These are phyloP conservation scores for Echites panduratus DNA, from an alignment of 257 asterid genomes.

Conservation along the genomic window DNA sequence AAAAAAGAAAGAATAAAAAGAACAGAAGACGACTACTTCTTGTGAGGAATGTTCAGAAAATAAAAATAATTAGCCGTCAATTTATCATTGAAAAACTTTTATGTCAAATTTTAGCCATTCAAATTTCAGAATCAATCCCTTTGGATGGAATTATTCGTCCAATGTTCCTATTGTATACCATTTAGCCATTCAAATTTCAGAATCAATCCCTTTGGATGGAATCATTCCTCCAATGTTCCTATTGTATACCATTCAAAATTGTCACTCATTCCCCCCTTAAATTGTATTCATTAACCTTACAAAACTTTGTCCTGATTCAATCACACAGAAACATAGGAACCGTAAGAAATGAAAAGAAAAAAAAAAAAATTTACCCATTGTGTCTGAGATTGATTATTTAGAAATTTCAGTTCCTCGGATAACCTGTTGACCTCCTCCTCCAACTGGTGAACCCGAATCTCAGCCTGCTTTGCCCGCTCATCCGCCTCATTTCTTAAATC, in stretches of 20 bases:
- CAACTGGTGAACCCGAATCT: slow-evolving; percentile 45
- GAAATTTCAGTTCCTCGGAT: slow-evolving; percentile 48
- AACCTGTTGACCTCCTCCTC: slow-evolving; percentile 57
- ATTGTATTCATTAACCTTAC: not conserved
- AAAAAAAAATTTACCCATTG: slow-evolving; percentile 45
- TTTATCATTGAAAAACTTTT: too few species aligned
- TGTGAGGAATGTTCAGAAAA: not conserved
- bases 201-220: not conserved
- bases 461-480: slow-evolving; percentile 81
- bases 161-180: not conserved
- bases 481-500: slow-evolving; percentile 96
- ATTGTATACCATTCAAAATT: not conserved
- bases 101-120: too few species aligned
- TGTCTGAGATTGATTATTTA: slow-evolving; percentile 33
- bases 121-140: not conserved
- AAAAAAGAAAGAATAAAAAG: too few species aligned
- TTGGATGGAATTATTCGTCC: not conserved
- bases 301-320: not conserved
- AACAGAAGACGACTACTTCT: not conserved
- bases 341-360: not conserved
- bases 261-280: not conserved
- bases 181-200: too few species aligned
- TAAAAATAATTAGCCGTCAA: too few species aligned
- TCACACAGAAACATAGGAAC: not conserved
- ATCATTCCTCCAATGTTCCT: not conserved